phyloP scores from a whole-genome alignment of 257 asterid species.

The Coffea canephora region DNA sequence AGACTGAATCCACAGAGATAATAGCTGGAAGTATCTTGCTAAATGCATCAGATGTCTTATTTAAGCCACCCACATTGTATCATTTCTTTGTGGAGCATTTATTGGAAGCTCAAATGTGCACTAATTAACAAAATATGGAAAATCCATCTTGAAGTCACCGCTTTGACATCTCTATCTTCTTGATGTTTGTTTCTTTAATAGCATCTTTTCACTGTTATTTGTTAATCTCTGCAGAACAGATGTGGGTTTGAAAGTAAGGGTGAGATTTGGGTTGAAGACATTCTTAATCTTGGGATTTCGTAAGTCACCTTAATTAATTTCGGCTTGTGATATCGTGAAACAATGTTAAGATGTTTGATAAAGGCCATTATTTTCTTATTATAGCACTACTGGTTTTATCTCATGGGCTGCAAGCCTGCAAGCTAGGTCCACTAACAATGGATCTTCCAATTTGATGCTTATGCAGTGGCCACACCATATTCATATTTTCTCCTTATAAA shows the following conservation, averaged over 20 bases:
- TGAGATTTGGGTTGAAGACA: slow-evolving; percentile 88
- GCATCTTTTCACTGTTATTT: slow-evolving; percentile 1
- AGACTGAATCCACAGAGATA: neutral
- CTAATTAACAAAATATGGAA: neutral
- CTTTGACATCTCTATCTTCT: neutral
- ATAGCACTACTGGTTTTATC: neutral
- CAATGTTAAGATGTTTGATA: neutral
- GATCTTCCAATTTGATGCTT: neutral
- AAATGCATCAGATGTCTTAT: too few relatives aligned
- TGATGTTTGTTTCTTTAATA: neutral
- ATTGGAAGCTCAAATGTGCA: neutral
- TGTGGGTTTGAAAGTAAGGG: slow-evolving; percentile 99
- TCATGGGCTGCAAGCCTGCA: neutral
- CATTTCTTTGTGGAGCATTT: neutral
- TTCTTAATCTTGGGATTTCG: slow-evolving; percentile 93
- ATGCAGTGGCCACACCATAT: neutral
- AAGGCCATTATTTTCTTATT: neutral
- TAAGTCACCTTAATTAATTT: slow-evolving; percentile 37
- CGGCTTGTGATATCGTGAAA: neutral
- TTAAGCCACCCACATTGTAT: neutral
- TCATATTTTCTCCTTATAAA: neutral
- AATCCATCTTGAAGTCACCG: slow-evolving; percentile 11
- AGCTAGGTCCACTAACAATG: neutral
- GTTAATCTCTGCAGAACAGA: slow-evolving; percentile 67
- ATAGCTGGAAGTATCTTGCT: neutral